These are phyloP conservation scores for Hymenoscyphus fructigenus DNA, from an alignment of 2,329 filamentous ascomycete genomes.

Conservation along the genomic window DNA sequence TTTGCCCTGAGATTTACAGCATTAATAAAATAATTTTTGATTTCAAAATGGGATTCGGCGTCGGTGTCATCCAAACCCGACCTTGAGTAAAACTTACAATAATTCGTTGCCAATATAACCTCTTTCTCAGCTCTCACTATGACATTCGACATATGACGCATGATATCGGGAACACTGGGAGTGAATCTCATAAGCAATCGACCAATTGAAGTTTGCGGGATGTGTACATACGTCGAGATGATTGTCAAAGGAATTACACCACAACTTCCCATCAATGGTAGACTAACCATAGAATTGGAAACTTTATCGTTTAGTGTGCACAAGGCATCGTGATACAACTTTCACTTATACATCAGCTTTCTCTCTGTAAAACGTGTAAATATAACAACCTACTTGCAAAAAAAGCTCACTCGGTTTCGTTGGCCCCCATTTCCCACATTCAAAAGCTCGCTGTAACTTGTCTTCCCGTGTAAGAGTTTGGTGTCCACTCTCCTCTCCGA, in stretches of 20 bases:
- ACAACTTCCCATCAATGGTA: slow-evolving; percentile 55
- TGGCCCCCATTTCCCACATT: slow-evolving; percentile 68
- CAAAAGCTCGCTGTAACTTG: slow-evolving; percentile 52
- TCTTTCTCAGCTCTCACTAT: slow-evolving; percentile 72
- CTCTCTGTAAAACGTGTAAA: no score
- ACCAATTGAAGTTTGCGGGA: neutral
- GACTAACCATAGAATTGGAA: slow-evolving; percentile 50
- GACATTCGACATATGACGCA: slow-evolving; percentile 71
- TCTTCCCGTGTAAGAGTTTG: slow-evolving; percentile 34
- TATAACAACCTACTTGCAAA: slow-evolving; percentile 47
- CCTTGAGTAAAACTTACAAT: slow-evolving; percentile 32
- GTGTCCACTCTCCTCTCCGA: neutral
- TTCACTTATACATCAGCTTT: neutral
- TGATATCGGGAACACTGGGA: slow-evolving; percentile 60
- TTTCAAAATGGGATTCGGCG: no score
- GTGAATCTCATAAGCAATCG: slow-evolving; percentile 19
- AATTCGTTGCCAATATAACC: slow-evolving; percentile 73
- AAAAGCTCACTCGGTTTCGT: slow-evolving; percentile 66
- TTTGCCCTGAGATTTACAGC: slow-evolving; percentile 52
- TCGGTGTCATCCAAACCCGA: neutral
- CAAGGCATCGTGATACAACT: slow-evolving; percentile 28
- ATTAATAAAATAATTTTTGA: neutral
- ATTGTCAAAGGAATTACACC: slow-evolving; percentile 67
- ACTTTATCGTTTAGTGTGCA: slow-evolving; percentile 29
- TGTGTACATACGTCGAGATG: slow-evolving; percentile 51